Evolutionary conservation across 495 filamentous ascomycete genomes (phyloP), one percentile per base, ranked within the genome.

Genomic region (Viridothelium virens): DNA sequence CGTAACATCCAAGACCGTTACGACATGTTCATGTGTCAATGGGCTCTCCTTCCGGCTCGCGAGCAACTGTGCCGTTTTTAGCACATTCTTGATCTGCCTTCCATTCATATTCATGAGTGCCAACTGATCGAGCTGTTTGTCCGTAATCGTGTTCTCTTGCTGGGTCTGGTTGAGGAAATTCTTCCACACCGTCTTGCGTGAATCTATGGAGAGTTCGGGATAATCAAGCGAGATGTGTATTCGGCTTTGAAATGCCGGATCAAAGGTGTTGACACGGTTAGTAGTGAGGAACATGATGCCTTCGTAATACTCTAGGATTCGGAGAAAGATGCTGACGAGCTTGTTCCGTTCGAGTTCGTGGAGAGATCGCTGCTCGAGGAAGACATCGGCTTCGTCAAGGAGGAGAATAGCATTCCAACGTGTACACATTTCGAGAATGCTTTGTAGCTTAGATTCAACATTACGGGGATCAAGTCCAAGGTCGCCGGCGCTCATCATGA

Each of bases 301-400:
- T 72, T 85, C 77, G 70, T 82, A 84, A 76, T 85, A 82, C 68
- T 84, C 77, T 62, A 85, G 65, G 75, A 84, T 67, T 64, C 82
- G 74, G 41, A 83, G 69, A 72, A 83, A 85, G 44, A 82, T 78
- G 5, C 68, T 71, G 41, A 79, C 77, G 37, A 77, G 71, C 71
- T 77, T 76, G 66, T 77, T 79, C 0, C 77, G 72, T 65, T 76
- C 73, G 7, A 77, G 68, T 64, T 77, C 75, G 64, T 77, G 74
- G 2, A 75, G 69, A 1, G 67, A 69, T 9, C 76, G 73, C 56
- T 74, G 66, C 74, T 87, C 83, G 25, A 89, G 78, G 77, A 87
- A 89, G 11, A 88, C 84, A 65, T 90, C 87, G 44, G 83, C 85
- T 74, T 90, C 86, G 63, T 90, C 87, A 0, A 90, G 77, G 0